Conservation (phyloP, 1,284 basidiomycete species). For the Fomitopsis schrenkii region DNA sequence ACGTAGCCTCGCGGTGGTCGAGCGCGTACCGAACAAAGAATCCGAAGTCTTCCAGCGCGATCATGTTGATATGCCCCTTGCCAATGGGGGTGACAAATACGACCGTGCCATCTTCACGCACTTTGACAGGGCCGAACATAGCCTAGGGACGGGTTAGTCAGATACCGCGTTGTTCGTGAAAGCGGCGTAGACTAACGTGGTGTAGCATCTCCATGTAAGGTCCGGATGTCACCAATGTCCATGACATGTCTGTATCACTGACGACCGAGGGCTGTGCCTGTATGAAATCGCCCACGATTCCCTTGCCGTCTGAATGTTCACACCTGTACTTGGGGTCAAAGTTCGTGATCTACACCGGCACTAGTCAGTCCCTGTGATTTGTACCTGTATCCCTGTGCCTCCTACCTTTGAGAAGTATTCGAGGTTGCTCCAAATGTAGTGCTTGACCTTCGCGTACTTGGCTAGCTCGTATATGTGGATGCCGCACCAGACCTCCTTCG, state of each 20-base stretch:
- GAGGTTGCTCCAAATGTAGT: slow-evolving; percentile 43
- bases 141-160: slow-evolving; percentile 5
- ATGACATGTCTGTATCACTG: slow-evolving; percentile 23
- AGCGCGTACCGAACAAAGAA: slow-evolving; percentile 36
- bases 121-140: slow-evolving; percentile 27
- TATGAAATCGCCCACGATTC: slow-evolving; percentile 14
- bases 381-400: background rate
- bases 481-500: slow-evolving; percentile 35
- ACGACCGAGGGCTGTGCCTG: slow-evolving; percentile 14
- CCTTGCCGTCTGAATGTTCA: slow-evolving; percentile 16
- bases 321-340: slow-evolving; percentile 29
- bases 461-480: slow-evolving; percentile 44
- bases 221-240: slow-evolving; percentile 26
- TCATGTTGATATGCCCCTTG: slow-evolving; percentile 26
- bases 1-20: slow-evolving; percentile 37
- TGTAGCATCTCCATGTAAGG: slow-evolving; percentile 34
- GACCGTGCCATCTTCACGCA: slow-evolving; percentile 26
- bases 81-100: slow-evolving; percentile 24
- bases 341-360: slow-evolving; percentile 19
- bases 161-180: background rate
- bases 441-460: slow-evolving; percentile 32
- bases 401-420: slow-evolving; percentile 42
- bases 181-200: slow-evolving; percentile 17
- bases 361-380: background rate
- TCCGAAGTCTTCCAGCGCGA: slow-evolving; percentile 30